These are phyloP conservation scores for Saccharomycopsis guyanensis DNA, from an alignment of 805 yeast genomes.

Conservation along the genomic window DNA sequence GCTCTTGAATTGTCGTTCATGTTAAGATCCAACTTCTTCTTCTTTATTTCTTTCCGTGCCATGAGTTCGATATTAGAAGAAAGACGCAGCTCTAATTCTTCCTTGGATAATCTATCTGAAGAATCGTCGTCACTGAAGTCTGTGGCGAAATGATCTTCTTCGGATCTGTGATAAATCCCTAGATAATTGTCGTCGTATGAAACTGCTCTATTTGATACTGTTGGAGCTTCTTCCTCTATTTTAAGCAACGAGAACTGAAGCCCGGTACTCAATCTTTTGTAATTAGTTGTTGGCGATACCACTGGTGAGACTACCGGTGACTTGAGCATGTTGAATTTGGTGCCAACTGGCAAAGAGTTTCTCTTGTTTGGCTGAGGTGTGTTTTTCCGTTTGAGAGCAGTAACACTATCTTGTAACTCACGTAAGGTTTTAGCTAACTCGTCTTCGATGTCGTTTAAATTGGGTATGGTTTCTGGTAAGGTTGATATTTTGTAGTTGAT, in stretches of 20 bases:
- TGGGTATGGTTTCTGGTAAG: background rate
- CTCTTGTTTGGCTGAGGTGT: background rate
- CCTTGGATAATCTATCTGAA: background rate
- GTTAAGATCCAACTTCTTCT: background rate
- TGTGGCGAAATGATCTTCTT: background rate
- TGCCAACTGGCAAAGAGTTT: conserved; percentile 12
- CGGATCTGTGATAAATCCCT: conserved; percentile 6
- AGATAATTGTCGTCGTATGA: conserved; percentile 24
- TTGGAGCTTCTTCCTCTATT: conserved; percentile 23
- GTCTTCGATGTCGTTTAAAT: background rate
- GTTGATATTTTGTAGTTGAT: background rate
- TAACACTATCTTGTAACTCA: background rate
- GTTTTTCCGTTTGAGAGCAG: background rate
- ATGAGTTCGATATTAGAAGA: background rate
- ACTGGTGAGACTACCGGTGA: conserved; percentile 5
- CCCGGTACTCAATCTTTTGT: conserved; percentile 27
- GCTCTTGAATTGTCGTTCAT: conserved; percentile 5
- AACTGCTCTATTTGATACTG: conserved; percentile 12
- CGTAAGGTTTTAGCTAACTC: background rate
- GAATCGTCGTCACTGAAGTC: background rate
- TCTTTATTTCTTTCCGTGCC: background rate
- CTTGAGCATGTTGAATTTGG: conserved; percentile 10
- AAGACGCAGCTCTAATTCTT: background rate
- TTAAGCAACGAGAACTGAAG: conserved; percentile 26
- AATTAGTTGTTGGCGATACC: conserved; percentile 15